Evolutionary conservation across 2,329 filamentous ascomycete species (phyloP).

Genomic region (Apiospora malaysiana): DNA sequence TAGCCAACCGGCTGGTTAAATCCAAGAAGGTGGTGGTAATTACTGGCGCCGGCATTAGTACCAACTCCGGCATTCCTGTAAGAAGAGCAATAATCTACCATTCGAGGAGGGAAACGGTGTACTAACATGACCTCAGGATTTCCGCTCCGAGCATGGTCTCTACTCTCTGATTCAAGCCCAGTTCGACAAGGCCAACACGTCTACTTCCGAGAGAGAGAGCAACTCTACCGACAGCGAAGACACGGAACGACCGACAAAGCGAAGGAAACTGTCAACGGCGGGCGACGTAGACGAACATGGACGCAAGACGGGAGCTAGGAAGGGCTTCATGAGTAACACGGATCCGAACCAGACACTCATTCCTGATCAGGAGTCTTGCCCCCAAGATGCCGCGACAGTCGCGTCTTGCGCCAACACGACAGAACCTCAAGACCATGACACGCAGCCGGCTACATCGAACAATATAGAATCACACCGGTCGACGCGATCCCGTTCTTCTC

Average conservation of each 20-base stretch:
- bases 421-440: not conserved
- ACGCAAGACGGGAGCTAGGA: not conserved
- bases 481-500: constrained; percentile 34
- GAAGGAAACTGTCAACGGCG: constrained; percentile 22
- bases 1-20: constrained; percentile 68
- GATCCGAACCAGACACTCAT: constrained; percentile 25
- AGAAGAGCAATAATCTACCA: constrained; percentile 31
- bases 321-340: constrained; percentile 15
- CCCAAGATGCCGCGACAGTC: not conserved
- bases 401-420: not conserved
- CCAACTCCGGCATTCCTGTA: constrained; percentile 78
- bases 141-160: constrained; percentile 73
- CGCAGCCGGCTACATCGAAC: not conserved
- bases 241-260: constrained; percentile 33
- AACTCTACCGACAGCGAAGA: constrained; percentile 34
- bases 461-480: constrained; percentile 4
- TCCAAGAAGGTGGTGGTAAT: constrained; percentile 74
- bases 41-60: constrained; percentile 76
- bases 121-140: constrained; percentile 57
- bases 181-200: constrained; percentile 59
- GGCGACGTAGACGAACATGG: not conserved
- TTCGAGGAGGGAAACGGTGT: constrained; percentile 16
- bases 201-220: constrained; percentile 34
- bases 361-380: not conserved
- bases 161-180: constrained; percentile 75